phyloP scores from a whole-genome alignment of 179 eudicot genomes.

The Beta lomatogona region DNA sequence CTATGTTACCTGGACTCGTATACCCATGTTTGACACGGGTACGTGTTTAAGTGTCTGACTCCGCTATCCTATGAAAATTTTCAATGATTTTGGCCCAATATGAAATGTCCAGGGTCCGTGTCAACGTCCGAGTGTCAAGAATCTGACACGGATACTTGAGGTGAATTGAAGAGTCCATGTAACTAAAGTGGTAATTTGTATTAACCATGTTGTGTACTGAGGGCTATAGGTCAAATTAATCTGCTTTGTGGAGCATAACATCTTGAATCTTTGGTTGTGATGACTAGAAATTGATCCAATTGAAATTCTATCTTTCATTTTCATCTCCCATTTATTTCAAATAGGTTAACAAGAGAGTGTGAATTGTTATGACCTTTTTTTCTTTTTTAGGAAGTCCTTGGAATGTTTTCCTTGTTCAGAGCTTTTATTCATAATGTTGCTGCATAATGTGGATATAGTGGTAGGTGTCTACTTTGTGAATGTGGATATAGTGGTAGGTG shows the following conservation, averaged over 20 bases:
- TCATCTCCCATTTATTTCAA: not conserved
- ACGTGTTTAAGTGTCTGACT: too few relatives aligned
- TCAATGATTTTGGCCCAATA: too few relatives aligned
- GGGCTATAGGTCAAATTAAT: too few relatives aligned
- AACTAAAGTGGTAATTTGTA: too few relatives aligned
- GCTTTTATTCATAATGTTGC: not conserved
- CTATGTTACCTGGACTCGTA: not conserved
- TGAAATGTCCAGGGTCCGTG: too few relatives aligned
- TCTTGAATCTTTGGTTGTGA: not conserved
- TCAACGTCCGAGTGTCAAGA: too few relatives aligned
- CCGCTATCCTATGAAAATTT: too few relatives aligned
- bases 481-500: not conserved
- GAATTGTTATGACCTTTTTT: not conserved
- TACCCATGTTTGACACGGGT: too few relatives aligned
- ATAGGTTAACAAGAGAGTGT: not conserved
- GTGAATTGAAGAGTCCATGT: too few relatives aligned
- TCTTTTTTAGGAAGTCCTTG: not conserved
- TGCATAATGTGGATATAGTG: not conserved
- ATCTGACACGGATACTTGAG: too few relatives aligned
- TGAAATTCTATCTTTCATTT: not conserved
- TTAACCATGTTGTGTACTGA: too few relatives aligned
- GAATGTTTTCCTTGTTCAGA: not conserved
- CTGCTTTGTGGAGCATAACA: too few relatives aligned
- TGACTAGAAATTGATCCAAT: not conserved
- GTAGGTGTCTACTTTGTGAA: conserved; percentile 14